These are phyloP conservation scores for Neurospora pannonica DNA, from an alignment of 495 filamentous ascomycete genomes.

Conservation along the genomic window DNA sequence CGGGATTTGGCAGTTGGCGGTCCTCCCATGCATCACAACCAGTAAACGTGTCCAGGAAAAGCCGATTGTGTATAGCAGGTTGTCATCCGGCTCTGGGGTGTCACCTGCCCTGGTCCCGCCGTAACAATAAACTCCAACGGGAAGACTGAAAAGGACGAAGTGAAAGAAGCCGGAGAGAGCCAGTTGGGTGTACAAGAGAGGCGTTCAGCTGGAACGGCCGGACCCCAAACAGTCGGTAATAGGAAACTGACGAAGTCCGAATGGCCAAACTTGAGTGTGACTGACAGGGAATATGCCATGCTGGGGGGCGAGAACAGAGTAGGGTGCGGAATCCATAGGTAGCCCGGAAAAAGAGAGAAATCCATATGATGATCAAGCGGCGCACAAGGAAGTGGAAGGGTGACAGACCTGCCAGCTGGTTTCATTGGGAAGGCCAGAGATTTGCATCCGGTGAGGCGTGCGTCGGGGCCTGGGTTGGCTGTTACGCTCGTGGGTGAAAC, in stretches of 20 bases:
- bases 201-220: background rate
- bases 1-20: slow-evolving; percentile 25
- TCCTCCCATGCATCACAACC: slow-evolving; percentile 31
- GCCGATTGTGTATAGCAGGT: slow-evolving; percentile 18
- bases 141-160: slow-evolving; percentile 4
- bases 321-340: background rate
- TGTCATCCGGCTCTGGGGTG: slow-evolving; percentile 3
- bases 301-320: background rate
- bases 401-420: slow-evolving; percentile 99
- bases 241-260: background rate
- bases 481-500: slow-evolving; percentile 59
- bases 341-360: slow-evolving; percentile 14
- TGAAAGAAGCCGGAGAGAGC: background rate
- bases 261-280: background rate
- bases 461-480: slow-evolving; percentile 83
- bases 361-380: slow-evolving; percentile 26
- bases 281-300: background rate
- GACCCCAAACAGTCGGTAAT: background rate
- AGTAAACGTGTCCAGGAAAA: slow-evolving; percentile 34
- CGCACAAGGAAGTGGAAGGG: slow-evolving; percentile 47
- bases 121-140: slow-evolving; percentile 19
- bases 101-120: background rate
- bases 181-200: background rate
- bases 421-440: slow-evolving; percentile 91
- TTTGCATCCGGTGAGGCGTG: slow-evolving; percentile 92